Conservation (phyloP, 805 yeast genomes). For the Saccharomycopsis guyanensis region DNA sequence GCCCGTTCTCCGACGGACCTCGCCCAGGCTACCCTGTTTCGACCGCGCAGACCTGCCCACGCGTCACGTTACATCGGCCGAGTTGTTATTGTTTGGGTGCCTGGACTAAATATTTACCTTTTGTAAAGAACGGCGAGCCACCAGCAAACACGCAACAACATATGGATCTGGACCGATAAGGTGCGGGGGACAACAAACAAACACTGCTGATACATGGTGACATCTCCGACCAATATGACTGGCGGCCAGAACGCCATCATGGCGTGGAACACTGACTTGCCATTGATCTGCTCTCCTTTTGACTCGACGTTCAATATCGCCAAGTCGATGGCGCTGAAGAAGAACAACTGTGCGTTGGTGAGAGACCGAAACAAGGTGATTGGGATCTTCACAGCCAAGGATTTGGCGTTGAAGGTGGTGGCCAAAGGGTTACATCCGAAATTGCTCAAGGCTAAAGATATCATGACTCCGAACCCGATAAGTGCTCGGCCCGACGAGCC, state of each 20-base stretch:
- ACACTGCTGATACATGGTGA: no score
- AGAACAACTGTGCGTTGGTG: conserved; percentile 37
- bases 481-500: conserved; percentile 32
- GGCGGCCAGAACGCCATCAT: conserved; percentile 11
- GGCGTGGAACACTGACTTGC: conserved; percentile 28
- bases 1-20: no score
- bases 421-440: conserved; percentile 27
- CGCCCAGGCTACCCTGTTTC: no score
- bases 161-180: no score
- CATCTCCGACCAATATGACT: no score
- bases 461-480: conserved; percentile 35
- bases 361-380: conserved; percentile 27
- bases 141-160: no score
- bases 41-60: no score
- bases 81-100: background rate
- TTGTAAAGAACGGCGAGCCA: no score
- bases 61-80: background rate
- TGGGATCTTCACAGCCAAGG: conserved; percentile 41
- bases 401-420: conserved; percentile 37
- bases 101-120: background rate
- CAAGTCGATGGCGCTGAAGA: conserved; percentile 30
- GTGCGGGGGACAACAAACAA: no score
- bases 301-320: conserved; percentile 31
- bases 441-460: conserved; percentile 27
- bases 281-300: conserved; percentile 30